Evolutionary conservation across 768 basidiomycete species (phyloP).

Genomic region (Collybia mongolica): DNA sequence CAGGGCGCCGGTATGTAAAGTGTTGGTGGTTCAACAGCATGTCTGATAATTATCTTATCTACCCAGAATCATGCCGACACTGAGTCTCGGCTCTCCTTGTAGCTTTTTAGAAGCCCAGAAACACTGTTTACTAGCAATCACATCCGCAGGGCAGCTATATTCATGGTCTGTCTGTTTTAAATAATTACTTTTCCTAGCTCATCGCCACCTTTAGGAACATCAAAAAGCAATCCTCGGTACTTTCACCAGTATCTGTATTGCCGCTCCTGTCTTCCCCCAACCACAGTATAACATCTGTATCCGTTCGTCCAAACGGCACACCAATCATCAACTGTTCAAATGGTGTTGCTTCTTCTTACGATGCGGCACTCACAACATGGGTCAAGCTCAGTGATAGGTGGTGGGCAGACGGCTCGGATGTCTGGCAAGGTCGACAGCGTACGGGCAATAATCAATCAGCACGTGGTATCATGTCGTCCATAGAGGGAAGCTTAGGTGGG

Average conservation of each 20-base stretch:
- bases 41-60: conserved; percentile 2
- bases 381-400: conserved; percentile 76
- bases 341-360: conserved; percentile 81
- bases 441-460: conserved; percentile 30
- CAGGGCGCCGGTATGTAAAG: conserved; percentile 73
- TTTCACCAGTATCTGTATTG: conserved; percentile 62
- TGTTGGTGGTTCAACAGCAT: background rate
- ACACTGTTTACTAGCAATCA: conserved; percentile 68
- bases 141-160: conserved; percentile 66
- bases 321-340: conserved; percentile 77
- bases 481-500: conserved; percentile 46
- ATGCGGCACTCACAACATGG: conserved; percentile 65
- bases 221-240: conserved; percentile 61
- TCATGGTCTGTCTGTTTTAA: conserved; percentile 56
- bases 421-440: conserved; percentile 75
- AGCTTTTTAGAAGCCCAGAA: conserved; percentile 68
- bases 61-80: conserved; percentile 72
- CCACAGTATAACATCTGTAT: conserved; percentile 58
- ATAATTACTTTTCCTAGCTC: conserved; percentile 2
- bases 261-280: conserved; percentile 63
- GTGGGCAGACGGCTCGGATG: conserved; percentile 83
- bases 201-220: conserved; percentile 56
- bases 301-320: conserved; percentile 75
- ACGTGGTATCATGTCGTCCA: conserved; percentile 53
- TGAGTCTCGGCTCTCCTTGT: conserved; percentile 71